Evolutionary conservation across 345 rosid genomes (phyloP).

Genomic region (Geranium brycei): DNA sequence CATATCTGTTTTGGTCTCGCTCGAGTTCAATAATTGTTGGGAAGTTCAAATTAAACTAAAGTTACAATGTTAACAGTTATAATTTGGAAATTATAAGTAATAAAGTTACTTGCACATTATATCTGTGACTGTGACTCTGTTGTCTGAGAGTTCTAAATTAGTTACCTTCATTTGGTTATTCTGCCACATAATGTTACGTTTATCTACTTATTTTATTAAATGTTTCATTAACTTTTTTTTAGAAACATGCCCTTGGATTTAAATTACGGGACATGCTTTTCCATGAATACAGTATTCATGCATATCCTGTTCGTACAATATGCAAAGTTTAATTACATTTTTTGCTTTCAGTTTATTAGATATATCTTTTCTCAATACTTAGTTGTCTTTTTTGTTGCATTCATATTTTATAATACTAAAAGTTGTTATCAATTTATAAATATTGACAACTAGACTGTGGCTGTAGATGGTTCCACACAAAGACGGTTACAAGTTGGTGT

Average conservation of each 20-base stretch:
- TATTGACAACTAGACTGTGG: conserved; percentile 11
- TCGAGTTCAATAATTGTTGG: too few species aligned
- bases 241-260: neutral
- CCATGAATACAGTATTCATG: neutral
- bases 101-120: too few species aligned
- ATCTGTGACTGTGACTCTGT: too few species aligned
- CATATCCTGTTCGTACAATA: neutral
- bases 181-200: too few species aligned
- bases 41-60: too few species aligned
- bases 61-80: too few species aligned
- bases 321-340: neutral
- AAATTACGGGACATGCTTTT: neutral
- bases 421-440: conserved; percentile 1
- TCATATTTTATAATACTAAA: conserved; percentile 3
- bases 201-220: too few species aligned
- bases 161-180: too few species aligned
- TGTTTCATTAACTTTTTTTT: too few species aligned
- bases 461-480: conserved; percentile 55
- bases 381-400: neutral
- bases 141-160: too few species aligned
- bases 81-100: too few species aligned
- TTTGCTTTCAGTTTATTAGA: neutral
- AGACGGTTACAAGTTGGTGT: conserved; percentile 65
- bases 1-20: too few species aligned
- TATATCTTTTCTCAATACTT: neutral